A percentile compares a stretch with the other conserved stretches of the same genome.
phyloP scores from a whole-genome alignment of 2,329 filamentous ascomycete species.

The Conoideocrella luteorostrata region DNA sequence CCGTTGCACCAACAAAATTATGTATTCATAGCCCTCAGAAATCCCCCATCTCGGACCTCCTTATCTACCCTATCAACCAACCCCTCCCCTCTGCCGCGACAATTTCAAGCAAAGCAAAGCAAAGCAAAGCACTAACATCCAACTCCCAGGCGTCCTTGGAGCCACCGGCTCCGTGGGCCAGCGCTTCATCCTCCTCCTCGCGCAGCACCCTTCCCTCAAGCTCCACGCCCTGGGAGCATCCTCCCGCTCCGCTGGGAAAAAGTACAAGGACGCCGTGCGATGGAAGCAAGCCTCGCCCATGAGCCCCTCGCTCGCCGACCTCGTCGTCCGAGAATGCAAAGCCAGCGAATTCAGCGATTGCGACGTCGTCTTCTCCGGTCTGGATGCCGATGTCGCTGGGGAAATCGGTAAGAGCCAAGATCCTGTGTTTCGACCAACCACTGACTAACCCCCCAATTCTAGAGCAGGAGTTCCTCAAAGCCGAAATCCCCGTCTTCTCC shows the following conservation, averaged over 20 bases:
- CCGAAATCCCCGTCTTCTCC: conserved; percentile 87
- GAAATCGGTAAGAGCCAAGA: conserved; percentile 91
- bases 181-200: conserved; percentile 88
- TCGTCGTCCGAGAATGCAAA: conserved; percentile 80
- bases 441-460: too few relatives aligned
- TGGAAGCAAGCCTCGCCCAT: conserved; percentile 93
- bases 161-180: conserved; percentile 93
- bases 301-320: conserved; percentile 62
- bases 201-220: conserved; percentile 78
- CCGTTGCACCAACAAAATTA: conserved; percentile 9
- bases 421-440: too few relatives aligned
- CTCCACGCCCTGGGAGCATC: conserved; percentile 89
- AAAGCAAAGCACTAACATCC: too few relatives aligned
- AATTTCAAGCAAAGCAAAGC: too few relatives aligned
- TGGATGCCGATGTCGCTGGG: conserved; percentile 88
- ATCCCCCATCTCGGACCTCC: too few relatives aligned
- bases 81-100: too few relatives aligned
- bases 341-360: conserved; percentile 80
- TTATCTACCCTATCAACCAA: too few relatives aligned
- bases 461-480: conserved; percentile 88
- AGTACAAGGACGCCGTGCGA: conserved; percentile 85
- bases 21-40: conserved; percentile 1
- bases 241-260: conserved; percentile 82
- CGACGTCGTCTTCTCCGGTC: conserved; percentile 86
- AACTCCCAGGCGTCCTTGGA: conserved; percentile 63